Evolutionary conservation across 331 rosid species (phyloP), one percentile per base, ranked within the genome.

Genomic region (Saraca asoca): DNA sequence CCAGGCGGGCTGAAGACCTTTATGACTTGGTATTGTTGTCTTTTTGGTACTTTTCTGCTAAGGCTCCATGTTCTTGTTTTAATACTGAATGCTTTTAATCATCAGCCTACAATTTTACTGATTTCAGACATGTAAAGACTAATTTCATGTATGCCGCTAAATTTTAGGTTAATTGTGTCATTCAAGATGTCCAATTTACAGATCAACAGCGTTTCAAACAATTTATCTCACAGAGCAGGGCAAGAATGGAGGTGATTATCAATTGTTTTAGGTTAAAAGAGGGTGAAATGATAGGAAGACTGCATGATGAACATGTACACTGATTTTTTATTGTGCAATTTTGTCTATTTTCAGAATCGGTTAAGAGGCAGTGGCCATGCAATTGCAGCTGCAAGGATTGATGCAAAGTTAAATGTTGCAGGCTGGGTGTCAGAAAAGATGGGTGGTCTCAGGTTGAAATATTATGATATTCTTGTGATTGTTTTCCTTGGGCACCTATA

Each of bases 121-220:
- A 39, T 51, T 42, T 7, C 72, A 24, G 14, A 43, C 15, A 46
- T 58, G 69, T 58, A 52, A 65, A 48, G 64, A 63, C 15, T 78
- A 78, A 75, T 66, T 74, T 62, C 34, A 38, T 29, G 31, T 51
- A 37, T 72, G 37, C 60, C 70, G 6, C 70, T 69, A 39, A 49
- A 56, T 49, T 80, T 60, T 75, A 94, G 98, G 87, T 94, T 64
- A 88, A 85, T 70, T 34, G 86, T 60, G 82, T 94, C 75, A 83
- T 94, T 73, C 98, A 88, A 88, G 97, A 90, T 52, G 98, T 94
- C 75, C 98, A 88, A 71, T 94, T 94, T 70, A 86, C 91, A 42
- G 98, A 94, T 71, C 97, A 86, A 85, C 96, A 88, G 18, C 97
- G 98, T 45, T 94, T 94, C 88, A 94, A 86, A 75, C 98, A 88